Conservation (phyloP, 768 basidiomycete genomes). For the Russula foetens region DNA sequence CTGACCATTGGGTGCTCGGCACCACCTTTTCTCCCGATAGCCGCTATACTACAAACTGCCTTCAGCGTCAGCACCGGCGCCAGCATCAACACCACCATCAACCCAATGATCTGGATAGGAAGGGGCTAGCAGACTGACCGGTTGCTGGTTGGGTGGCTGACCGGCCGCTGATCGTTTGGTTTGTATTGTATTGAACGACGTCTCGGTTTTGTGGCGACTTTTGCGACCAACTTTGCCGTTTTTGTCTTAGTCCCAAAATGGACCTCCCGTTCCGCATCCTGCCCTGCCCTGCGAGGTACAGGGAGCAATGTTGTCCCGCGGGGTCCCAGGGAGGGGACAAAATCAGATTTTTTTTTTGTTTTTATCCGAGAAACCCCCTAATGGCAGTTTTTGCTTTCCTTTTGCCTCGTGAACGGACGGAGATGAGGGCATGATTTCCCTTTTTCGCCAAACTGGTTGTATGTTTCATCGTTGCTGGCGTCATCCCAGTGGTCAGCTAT, state of each 20-base stretch:
- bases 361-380: neutral
- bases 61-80: slow-evolving; percentile 1
- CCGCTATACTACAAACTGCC: slow-evolving; percentile 38
- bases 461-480: neutral
- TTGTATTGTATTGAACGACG: too few species aligned
- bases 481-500: neutral
- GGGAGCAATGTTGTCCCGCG: neutral
- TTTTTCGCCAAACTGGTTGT: neutral
- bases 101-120: slow-evolving; percentile 21
- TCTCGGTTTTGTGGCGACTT: neutral
- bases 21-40: slow-evolving; percentile 7
- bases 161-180: neutral
- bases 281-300: too few species aligned
- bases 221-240: neutral
- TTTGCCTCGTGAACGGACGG: neutral
- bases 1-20: neutral
- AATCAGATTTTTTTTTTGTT: neutral
- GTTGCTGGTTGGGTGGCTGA: neutral
- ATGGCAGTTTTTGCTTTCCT: neutral
- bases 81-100: slow-evolving; percentile 18
- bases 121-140: too few species aligned
- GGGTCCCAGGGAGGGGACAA: neutral
- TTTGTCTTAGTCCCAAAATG: too few species aligned
- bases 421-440: neutral
- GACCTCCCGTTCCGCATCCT: too few species aligned